A percentile compares a stretch with the other conserved stretches of the same genome.
Conservation (phyloP, 1,284 basidiomycete species). For the Vanrija pseudolonga region DNA sequence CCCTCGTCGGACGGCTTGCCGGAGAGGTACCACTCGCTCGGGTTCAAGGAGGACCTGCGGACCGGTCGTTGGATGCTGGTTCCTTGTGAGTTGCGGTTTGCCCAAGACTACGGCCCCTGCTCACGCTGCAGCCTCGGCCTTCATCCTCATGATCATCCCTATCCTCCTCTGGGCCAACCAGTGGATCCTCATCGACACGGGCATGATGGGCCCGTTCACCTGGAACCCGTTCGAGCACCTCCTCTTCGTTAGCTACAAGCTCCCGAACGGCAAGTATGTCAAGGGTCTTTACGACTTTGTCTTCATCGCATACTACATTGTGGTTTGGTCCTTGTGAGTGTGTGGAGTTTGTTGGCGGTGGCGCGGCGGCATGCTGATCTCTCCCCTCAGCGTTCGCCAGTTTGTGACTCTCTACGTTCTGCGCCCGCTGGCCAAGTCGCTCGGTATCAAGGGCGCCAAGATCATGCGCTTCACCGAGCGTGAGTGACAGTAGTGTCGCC, state of each 20-base stretch:
- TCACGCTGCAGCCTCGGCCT: conserved; percentile 57
- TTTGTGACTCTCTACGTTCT: conserved; percentile 66
- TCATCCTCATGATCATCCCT: conserved; percentile 70
- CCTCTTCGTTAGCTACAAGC: conserved; percentile 69
- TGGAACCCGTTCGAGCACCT: conserved; percentile 73
- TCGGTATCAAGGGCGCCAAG: conserved; percentile 65
- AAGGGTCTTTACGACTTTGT: conserved; percentile 75
- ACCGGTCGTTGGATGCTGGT: conserved; percentile 68
- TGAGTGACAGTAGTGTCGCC: conserved; percentile 15
- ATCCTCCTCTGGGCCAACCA: conserved; percentile 70
- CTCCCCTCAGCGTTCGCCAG: conserved; percentile 62
- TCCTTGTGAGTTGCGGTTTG: conserved; percentile 56
- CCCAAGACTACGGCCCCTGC: background rate
- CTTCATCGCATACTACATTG: conserved; percentile 81
- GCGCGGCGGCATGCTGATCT: background rate
- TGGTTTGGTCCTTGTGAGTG: conserved; percentile 77
- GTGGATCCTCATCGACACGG: conserved; percentile 51
- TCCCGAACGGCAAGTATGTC: conserved; percentile 61
- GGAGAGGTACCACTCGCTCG: conserved; percentile 39
- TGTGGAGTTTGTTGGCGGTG: background rate
- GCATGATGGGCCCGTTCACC: conserved; percentile 48
- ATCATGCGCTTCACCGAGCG: conserved; percentile 80
- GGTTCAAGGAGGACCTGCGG: conserved; percentile 54
- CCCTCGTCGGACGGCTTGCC: conserved; percentile 20
- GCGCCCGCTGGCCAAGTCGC: conserved; percentile 64